These are phyloP conservation scores for Salix exigua DNA, from an alignment of 345 rosid genomes.

Conservation along the genomic window DNA sequence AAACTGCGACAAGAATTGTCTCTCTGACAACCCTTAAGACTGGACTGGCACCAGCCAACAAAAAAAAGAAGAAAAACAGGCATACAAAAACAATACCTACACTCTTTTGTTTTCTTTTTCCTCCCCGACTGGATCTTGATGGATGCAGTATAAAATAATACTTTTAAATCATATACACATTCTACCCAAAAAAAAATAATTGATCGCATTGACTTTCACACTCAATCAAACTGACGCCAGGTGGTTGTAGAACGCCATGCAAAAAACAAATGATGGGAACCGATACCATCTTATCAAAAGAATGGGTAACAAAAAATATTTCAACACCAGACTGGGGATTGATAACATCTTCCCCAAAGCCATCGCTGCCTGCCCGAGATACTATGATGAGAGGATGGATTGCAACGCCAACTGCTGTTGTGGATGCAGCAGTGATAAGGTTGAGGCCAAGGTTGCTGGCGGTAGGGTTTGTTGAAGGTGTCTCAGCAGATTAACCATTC, in stretches of 20 bases:
- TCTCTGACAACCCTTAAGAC: slow-evolving; percentile 26
- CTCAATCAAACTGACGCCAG: slow-evolving; percentile 28
- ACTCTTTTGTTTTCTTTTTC: slow-evolving; percentile 8
- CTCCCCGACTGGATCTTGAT: slow-evolving; percentile 12
- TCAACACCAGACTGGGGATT: slow-evolving; percentile 20
- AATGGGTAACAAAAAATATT: slow-evolving; percentile 37
- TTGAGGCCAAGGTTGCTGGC: slow-evolving; percentile 79
- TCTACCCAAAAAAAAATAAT: slow-evolving; percentile 24
- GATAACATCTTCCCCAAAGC: slow-evolving; percentile 21
- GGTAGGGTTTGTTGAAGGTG: slow-evolving; percentile 95
- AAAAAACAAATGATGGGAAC: slow-evolving; percentile 24
- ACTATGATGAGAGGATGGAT: slow-evolving; percentile 76
- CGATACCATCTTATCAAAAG: slow-evolving; percentile 33
- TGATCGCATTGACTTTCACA: slow-evolving; percentile 29
- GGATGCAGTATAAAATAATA: slow-evolving; percentile 9
- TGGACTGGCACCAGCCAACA: slow-evolving; percentile 16
- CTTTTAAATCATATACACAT: slow-evolving; percentile 42
- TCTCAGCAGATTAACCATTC: slow-evolving; percentile 80
- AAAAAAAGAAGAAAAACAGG: background rate
- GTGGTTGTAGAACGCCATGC: slow-evolving; percentile 36
- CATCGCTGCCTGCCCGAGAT: background rate
- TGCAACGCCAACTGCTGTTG: slow-evolving; percentile 93
- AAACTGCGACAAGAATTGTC: slow-evolving; percentile 53
- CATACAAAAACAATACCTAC: slow-evolving; percentile 16
- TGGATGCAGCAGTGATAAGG: slow-evolving; percentile 88